phyloP scores from a whole-genome alignment of 345 rosid genomes.

The Murraya koenigii region DNA sequence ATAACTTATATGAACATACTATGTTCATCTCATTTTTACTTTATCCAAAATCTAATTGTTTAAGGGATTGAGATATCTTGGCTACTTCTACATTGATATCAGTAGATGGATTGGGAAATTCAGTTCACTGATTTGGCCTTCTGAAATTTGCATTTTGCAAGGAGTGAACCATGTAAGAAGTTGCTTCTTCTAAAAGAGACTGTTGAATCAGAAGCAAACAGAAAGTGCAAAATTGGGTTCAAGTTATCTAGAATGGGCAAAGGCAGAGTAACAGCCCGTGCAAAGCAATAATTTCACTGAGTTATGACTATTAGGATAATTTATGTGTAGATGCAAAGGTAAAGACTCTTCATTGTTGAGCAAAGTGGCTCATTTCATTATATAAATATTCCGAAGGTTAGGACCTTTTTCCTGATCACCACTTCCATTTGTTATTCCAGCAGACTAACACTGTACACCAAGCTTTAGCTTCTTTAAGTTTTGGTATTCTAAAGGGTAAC shows the following conservation, averaged over 20 bases:
- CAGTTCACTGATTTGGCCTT: neutral
- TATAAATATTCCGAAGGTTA: neutral
- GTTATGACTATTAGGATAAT: neutral
- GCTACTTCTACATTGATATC: neutral
- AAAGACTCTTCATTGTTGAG: neutral
- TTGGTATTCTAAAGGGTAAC: neutral
- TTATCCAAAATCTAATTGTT: too few relatives aligned
- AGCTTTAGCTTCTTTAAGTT: neutral
- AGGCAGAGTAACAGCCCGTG: slow-evolving; percentile 15
- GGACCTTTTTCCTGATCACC: neutral
- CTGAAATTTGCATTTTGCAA: neutral
- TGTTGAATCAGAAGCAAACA: slow-evolving; percentile 63
- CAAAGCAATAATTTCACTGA: slow-evolving; percentile 11
- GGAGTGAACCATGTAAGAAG: neutral
- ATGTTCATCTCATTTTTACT: too few relatives aligned
- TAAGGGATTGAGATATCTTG: too few relatives aligned
- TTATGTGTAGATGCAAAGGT: neutral
- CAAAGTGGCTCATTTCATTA: neutral
- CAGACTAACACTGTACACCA: neutral
- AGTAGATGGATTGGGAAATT: neutral
- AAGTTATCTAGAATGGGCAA: slow-evolving; percentile 39
- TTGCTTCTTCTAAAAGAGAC: slow-evolving; percentile 40
- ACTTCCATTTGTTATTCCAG: neutral
- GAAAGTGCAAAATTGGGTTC: slow-evolving; percentile 44
- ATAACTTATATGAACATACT: too few relatives aligned